These are phyloP conservation scores for Leucoagaricus sp. DNA, from an alignment of 1,284 basidiomycete species.

Conservation along the genomic window DNA sequence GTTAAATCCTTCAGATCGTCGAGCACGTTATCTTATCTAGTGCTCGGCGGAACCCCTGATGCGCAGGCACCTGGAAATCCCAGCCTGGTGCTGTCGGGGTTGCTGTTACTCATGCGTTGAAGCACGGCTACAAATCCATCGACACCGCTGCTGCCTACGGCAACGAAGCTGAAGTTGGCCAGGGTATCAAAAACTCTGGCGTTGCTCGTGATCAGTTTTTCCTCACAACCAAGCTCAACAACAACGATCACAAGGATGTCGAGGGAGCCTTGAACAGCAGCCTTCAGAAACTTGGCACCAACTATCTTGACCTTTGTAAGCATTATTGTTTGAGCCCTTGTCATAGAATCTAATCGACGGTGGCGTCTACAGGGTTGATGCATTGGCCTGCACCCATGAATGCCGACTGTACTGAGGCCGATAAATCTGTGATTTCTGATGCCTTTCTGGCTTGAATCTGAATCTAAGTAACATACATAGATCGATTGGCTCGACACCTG, in stretches of 20 bases:
- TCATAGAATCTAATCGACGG: no score
- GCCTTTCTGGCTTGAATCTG: no score
- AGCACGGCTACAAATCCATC: constrained; percentile 74
- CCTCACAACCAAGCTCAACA: constrained; percentile 79
- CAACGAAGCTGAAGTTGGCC: constrained; percentile 74
- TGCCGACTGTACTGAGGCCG: constrained; percentile 28
- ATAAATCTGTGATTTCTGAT: constrained; percentile 19
- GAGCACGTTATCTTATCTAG: constrained; percentile 7
- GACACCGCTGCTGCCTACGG: constrained; percentile 60
- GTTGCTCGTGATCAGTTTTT: constrained; percentile 71
- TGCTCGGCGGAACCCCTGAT: constrained; percentile 3
- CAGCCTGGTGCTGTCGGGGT: constrained; percentile 60
- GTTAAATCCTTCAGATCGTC: not conserved
- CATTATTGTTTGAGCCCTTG: constrained; percentile 11
- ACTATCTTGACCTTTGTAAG: constrained; percentile 78
- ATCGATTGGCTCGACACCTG: constrained; percentile 76
- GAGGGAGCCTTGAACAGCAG: constrained; percentile 71
- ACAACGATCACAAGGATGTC: constrained; percentile 65
- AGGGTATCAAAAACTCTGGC: constrained; percentile 74
- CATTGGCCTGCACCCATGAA: constrained; percentile 77
- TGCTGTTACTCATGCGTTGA: constrained; percentile 75
- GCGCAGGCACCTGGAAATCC: constrained; percentile 77
- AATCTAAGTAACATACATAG: constrained; percentile 16
- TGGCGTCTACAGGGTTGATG: constrained; percentile 59
- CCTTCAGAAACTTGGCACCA: constrained; percentile 66